A percentile compares a stretch with the other conserved stretches of the same genome.
Conservation (phyloP, 257 asterid species). For the Euphrasia confusa region DNA sequence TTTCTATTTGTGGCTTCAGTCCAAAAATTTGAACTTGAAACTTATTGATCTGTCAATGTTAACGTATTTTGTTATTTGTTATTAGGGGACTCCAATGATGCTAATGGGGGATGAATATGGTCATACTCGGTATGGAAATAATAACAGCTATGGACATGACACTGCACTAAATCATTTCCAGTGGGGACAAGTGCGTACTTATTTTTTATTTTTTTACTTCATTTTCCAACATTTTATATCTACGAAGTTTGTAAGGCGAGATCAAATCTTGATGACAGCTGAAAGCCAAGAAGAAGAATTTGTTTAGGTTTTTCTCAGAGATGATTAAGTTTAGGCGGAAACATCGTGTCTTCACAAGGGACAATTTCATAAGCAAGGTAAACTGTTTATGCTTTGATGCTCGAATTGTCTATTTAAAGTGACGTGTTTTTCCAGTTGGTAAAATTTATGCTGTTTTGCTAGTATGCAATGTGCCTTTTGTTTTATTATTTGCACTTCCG, state of each 20-base stretch:
- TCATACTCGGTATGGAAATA: slow-evolving; percentile 90
- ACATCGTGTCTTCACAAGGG: slow-evolving; percentile 54
- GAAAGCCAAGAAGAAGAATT: slow-evolving; percentile 64
- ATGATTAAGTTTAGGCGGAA: slow-evolving; percentile 63
- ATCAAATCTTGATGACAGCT: slow-evolving; percentile 47
- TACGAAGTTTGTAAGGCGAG: slow-evolving; percentile 15
- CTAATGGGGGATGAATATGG: slow-evolving; percentile 99
- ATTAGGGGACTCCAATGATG: slow-evolving; percentile 97
- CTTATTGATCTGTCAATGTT: slow-evolving; percentile 8
- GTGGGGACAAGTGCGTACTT: slow-evolving; percentile 70
- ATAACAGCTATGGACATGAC: slow-evolving; percentile 97
- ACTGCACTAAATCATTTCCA: slow-evolving; percentile 81
- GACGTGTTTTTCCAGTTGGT: slow-evolving; percentile 9
- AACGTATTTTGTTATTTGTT: slow-evolving; percentile 23
- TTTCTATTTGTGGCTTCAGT: slow-evolving; percentile 12
- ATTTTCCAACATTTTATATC: slow-evolving; percentile 2
- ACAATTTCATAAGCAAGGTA: slow-evolving; percentile 77
- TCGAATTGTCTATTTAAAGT: slow-evolving; percentile 1
- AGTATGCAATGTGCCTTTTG: background rate
- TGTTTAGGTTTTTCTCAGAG: slow-evolving; percentile 85
- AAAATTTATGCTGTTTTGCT: slow-evolving; percentile 4
- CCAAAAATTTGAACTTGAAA: slow-evolving; percentile 13
- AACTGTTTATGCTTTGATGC: slow-evolving; percentile 14
- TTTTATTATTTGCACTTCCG: background rate
- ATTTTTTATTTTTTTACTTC: slow-evolving; percentile 17